phyloP scores from a whole-genome alignment of 768 basidiomycete species.

The Lactarius vividus region DNA sequence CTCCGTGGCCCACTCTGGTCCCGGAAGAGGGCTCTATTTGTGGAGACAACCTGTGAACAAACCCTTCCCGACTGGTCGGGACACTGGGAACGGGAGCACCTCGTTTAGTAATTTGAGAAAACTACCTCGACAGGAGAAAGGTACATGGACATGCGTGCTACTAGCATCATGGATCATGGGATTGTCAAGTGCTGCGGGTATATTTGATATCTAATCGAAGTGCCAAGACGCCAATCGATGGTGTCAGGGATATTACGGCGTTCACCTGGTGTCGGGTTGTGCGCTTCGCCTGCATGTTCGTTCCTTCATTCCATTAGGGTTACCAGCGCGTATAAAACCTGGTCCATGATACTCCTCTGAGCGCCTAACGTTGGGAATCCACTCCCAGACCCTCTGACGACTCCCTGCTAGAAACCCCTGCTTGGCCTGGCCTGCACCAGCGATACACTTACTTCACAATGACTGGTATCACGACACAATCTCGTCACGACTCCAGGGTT shows the following conservation, averaged over 20 bases:
- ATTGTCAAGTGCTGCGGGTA: not conserved
- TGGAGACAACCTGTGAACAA: not conserved
- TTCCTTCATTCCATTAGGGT: not conserved
- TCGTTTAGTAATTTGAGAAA: not conserved
- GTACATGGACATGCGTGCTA: not conserved
- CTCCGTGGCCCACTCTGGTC: not conserved
- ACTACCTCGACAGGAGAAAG: not conserved
- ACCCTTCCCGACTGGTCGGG: not conserved
- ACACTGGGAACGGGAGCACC: not conserved
- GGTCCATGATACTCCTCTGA: not conserved
- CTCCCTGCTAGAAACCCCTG: not conserved
- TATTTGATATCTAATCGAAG: not conserved
- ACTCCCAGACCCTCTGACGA: not conserved
- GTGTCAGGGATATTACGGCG: not conserved
- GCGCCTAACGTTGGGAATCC: not conserved
- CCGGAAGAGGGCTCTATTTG: not conserved
- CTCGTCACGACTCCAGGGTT: conserved; percentile 29
- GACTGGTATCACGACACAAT: not conserved
- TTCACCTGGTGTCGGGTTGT: no score
- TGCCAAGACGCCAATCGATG: conserved; percentile 1
- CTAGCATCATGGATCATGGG: not conserved
- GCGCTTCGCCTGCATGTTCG: not conserved
- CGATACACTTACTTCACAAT: not conserved
- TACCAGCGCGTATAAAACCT: conserved; percentile 8
- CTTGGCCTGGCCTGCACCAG: not conserved